phyloP scores from a whole-genome alignment of 768 basidiomycete species.

The Lentinula lateritia region DNA sequence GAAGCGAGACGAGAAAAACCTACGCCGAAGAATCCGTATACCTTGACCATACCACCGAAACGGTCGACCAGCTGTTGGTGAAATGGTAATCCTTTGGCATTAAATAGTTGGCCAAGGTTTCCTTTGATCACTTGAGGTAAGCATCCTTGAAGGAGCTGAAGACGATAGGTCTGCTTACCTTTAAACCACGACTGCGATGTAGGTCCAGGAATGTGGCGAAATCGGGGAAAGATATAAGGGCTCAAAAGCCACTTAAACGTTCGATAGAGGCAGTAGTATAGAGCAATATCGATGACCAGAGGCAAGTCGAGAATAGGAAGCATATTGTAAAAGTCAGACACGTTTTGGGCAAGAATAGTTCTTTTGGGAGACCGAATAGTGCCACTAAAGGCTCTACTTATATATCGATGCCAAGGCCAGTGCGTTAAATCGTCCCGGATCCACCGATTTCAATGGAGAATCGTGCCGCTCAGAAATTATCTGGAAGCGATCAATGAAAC shows the following conservation, averaged over 20 bases:
- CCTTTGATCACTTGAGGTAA: constrained; percentile 17
- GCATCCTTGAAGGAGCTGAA: neutral
- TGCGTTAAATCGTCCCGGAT: too few species aligned
- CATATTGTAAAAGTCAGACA: neutral
- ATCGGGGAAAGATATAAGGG: constrained; percentile 11
- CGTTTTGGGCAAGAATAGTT: neutral
- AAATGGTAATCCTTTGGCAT: constrained; percentile 35
- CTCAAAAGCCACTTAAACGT: constrained; percentile 5
- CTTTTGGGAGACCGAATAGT: neutral
- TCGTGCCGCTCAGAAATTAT: too few species aligned
- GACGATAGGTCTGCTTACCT: constrained; percentile 15
- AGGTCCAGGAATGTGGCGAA: constrained; percentile 28
- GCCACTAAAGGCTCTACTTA: neutral
- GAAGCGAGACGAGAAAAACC: constrained; percentile 3
- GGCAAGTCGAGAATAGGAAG: neutral
- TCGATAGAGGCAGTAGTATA: neutral
- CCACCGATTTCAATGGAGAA: too few species aligned
- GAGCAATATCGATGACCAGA: neutral
- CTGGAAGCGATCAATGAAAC: too few species aligned
- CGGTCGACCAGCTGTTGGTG: constrained; percentile 30
- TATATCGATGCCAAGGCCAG: too few species aligned
- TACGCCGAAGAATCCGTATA: constrained; percentile 44
- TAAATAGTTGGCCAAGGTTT: constrained; percentile 38
- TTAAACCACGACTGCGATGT: constrained; percentile 27
- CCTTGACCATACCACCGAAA: constrained; percentile 39